Conservation (phyloP, 225 moss, liverwort and hornwort species). For the Physcomitrellopsis africana region DNA sequence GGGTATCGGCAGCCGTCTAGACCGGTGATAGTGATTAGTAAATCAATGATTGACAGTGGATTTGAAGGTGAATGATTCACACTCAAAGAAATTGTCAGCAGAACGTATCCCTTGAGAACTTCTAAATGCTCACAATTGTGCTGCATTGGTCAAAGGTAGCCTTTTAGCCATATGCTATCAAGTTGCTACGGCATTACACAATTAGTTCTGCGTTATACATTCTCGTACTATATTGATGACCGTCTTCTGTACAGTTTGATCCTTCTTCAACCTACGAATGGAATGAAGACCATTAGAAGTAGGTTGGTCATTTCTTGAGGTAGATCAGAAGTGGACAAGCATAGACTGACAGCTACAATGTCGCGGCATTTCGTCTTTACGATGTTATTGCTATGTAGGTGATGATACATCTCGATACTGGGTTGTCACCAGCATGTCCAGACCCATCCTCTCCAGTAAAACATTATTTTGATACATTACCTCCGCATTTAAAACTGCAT, state of each 20-base stretch:
- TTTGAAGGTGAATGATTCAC: slow-evolving; percentile 10
- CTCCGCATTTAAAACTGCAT: too few species aligned
- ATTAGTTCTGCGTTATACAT: slow-evolving; percentile 22
- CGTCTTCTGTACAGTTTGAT: neutral
- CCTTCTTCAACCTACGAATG: slow-evolving; percentile 11
- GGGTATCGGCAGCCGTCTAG: slow-evolving; percentile 75
- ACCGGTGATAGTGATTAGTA: slow-evolving; percentile 46
- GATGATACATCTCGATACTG: slow-evolving; percentile 1
- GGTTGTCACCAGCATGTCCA: slow-evolving; percentile 22
- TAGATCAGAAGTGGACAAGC: neutral
- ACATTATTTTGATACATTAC: neutral
- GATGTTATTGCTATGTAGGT: neutral
- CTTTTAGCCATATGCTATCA: slow-evolving; percentile 3
- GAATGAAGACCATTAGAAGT: slow-evolving; percentile 14
- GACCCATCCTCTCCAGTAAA: neutral
- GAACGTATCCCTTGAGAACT: slow-evolving; percentile 11
- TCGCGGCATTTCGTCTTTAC: slow-evolving; percentile 11
- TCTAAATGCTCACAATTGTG: slow-evolving; percentile 11
- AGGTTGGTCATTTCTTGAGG: slow-evolving; percentile 9
- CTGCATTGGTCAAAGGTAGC: slow-evolving; percentile 23
- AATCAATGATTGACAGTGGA: neutral
- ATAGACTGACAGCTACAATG: slow-evolving; percentile 5
- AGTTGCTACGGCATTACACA: slow-evolving; percentile 8
- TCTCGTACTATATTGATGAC: slow-evolving; percentile 14
- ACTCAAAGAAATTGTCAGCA: slow-evolving; percentile 12